Conservation (phyloP, 768 basidiomycete genomes). For the Russula emetica region DNA sequence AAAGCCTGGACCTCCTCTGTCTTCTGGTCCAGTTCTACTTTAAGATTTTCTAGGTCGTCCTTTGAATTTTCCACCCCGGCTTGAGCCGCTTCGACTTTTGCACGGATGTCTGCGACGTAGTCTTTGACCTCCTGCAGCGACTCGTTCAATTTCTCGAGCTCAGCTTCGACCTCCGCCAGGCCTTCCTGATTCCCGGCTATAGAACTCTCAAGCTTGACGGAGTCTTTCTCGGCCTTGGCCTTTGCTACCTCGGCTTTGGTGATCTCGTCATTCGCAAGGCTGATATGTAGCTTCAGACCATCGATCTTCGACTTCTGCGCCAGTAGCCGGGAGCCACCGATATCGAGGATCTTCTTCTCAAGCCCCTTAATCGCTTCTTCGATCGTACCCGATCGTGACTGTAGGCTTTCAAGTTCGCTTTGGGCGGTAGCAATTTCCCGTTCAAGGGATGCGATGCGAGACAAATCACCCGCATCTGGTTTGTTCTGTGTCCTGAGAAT, state of each 20-base stretch:
- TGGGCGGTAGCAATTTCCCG: conserved; percentile 54
- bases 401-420: conserved; percentile 62
- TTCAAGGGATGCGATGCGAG: conserved; percentile 72
- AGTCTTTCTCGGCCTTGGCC: conserved; percentile 84
- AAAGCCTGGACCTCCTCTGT: conserved; percentile 74
- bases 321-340: conserved; percentile 84
- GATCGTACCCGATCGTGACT: conserved; percentile 60
- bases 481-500: conserved; percentile 66
- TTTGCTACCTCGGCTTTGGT: conserved; percentile 91
- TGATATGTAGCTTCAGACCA: conserved; percentile 78
- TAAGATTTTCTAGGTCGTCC: conserved; percentile 75
- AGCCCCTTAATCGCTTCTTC: conserved; percentile 78
- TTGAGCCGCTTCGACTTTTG: conserved; percentile 73
- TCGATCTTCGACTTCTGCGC: conserved; percentile 90
- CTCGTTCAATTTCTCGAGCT: conserved; percentile 57
- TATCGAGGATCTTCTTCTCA: conserved; percentile 88
- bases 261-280: conserved; percentile 82
- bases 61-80: conserved; percentile 72
- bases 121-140: conserved; percentile 54
- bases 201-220: conserved; percentile 55
- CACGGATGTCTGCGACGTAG: conserved; percentile 58
- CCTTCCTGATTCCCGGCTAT: conserved; percentile 51
- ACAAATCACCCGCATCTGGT: conserved; percentile 75
- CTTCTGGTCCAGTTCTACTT: conserved; percentile 72
- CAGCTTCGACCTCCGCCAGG: conserved; percentile 60